phyloP scores from a whole-genome alignment of 192 early-diverging fungal species.

The Martensiomyces pterosporus region DNA sequence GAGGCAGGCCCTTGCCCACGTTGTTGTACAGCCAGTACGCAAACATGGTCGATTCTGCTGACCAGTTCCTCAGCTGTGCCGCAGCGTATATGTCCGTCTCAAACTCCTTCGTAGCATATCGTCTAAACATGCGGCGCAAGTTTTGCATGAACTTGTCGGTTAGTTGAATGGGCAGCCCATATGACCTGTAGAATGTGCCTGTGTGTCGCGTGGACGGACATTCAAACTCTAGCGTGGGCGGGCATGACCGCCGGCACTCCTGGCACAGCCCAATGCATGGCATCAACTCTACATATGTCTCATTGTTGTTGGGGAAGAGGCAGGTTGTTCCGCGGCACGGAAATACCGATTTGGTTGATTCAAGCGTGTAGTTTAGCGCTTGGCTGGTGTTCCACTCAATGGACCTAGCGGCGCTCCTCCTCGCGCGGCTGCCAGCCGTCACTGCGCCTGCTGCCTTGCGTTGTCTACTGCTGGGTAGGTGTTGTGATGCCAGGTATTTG shows the following conservation, averaged over 20 bases:
- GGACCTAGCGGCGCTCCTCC: no score
- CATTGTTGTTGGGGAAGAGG: not conserved
- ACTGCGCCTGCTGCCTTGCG: not conserved
- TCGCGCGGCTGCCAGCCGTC: no score
- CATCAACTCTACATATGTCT: not conserved
- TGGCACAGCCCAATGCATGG: not conserved
- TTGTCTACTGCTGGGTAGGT: no score
- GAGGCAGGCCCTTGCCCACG: not conserved
- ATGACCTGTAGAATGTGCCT: not conserved
- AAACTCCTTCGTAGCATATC: not conserved
- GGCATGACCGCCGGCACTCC: not conserved
- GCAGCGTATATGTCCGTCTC: not conserved
- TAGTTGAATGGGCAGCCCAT: not conserved
- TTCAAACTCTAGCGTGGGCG: not conserved
- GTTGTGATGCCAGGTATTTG: no score
- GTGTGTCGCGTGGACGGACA: not conserved
- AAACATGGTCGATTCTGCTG: not conserved
- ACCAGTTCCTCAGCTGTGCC: not conserved
- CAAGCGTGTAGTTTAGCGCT: not conserved
- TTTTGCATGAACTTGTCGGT: not conserved
- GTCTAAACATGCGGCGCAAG: not conserved
- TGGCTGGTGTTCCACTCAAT: not conserved
- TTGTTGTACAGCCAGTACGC: not conserved
- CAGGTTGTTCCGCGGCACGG: not conserved
- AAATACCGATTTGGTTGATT: not conserved